phyloP scores from a whole-genome alignment of 2,329 filamentous ascomycete species.

The Anthostomella pinea region DNA sequence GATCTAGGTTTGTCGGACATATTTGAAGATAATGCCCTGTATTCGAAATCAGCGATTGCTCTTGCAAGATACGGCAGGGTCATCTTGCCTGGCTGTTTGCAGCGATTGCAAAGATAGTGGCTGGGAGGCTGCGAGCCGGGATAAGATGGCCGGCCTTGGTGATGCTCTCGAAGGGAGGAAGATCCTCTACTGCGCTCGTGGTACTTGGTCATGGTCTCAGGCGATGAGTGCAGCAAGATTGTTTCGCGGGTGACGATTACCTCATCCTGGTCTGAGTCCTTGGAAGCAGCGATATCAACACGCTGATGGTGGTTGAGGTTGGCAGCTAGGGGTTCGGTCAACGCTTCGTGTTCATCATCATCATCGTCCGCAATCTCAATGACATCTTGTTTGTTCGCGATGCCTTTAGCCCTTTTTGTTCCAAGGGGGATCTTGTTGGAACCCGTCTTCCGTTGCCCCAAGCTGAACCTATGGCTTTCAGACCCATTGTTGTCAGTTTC shows the following conservation, averaged over 20 bases:
- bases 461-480: not conserved
- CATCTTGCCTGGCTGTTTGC: slow-evolving; percentile 29
- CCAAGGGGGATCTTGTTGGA: slow-evolving; percentile 16
- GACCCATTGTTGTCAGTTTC: slow-evolving; percentile 4
- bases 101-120: slow-evolving; percentile 33
- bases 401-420: not conserved
- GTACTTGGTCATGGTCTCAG: not conserved
- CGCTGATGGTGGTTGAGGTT: too few relatives aligned
- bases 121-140: slow-evolving; percentile 3
- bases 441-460: slow-evolving; percentile 9
- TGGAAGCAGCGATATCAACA: not conserved
- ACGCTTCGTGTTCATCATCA: not conserved
- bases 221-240: slow-evolving; percentile 5
- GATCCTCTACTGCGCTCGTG: not conserved
- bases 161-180: slow-evolving; percentile 5
- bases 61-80: not conserved
- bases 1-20: slow-evolving; percentile 44
- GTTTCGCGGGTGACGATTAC: slow-evolving; percentile 6
- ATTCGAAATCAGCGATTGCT: slow-evolving; percentile 8
- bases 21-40: slow-evolving; percentile 38
- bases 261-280: slow-evolving; percentile 4
- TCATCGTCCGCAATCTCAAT: slow-evolving; percentile 4
- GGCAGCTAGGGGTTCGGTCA: too few relatives aligned
- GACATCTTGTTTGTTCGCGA: slow-evolving; percentile 3
- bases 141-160: not conserved